These are phyloP conservation scores for Trypanosoma scelopori DNA, from an alignment of 208 protist genomes.

Conservation along the genomic window DNA sequence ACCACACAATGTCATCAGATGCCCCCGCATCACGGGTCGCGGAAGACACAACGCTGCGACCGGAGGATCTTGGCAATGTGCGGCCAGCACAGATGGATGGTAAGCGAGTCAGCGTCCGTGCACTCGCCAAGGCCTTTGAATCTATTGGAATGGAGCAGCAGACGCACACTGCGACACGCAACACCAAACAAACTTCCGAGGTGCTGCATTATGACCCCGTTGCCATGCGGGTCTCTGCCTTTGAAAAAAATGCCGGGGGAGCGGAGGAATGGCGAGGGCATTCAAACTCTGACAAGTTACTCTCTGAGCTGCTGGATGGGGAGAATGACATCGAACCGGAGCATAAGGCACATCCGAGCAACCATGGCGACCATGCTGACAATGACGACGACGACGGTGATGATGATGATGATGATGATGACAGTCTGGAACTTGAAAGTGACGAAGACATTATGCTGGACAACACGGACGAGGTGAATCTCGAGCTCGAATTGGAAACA, in stretches of 20 bases:
- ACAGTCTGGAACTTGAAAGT: background rate
- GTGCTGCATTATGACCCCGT: constrained; percentile 2
- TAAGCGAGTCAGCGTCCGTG: constrained; percentile 11
- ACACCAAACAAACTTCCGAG: background rate
- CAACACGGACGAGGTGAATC: background rate
- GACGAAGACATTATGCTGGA: constrained; percentile 28
- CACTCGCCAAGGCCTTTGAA: constrained; percentile 24
- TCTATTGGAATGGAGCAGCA: background rate
- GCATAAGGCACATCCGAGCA: background rate
- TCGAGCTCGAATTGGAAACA: background rate
- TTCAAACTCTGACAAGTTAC: constrained; percentile 17
- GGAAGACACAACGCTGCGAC: constrained; percentile 10
- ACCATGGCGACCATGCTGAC: background rate
- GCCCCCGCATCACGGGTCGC: constrained; percentile 15
- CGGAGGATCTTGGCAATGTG: constrained; percentile 18
- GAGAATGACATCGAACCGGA: constrained; percentile 28
- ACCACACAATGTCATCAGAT: constrained; percentile 30
- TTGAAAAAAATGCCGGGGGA: constrained; percentile 1
- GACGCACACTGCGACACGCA: background rate
- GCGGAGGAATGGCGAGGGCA: constrained; percentile 15
- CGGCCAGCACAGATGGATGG: constrained; percentile 5
- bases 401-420: constrained; percentile 23
- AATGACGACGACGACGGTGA: background rate
- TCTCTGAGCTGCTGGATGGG: constrained; percentile 36
- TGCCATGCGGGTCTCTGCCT: background rate